Conservation (phyloP, 768 basidiomycete species). For the Lactarius sp. region DNA sequence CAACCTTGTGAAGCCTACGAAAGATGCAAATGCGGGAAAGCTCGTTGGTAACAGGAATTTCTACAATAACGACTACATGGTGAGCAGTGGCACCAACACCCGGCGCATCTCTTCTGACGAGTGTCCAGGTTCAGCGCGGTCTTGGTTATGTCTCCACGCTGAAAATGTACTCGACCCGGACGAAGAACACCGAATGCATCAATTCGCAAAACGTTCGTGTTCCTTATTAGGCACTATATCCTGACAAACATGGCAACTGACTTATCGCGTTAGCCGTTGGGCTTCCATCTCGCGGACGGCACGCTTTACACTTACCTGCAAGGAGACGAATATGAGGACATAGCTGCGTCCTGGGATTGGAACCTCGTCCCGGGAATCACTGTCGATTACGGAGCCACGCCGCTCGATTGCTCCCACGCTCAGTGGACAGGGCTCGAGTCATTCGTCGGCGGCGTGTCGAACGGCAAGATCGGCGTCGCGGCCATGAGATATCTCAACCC, state of each 20-base stretch:
- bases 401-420: slow-evolving; percentile 44
- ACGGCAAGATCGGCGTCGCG: slow-evolving; percentile 50
- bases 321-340: slow-evolving; percentile 71
- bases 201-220: slow-evolving; percentile 31
- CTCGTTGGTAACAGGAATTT: slow-evolving; percentile 33
- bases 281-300: slow-evolving; percentile 65
- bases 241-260: not conserved
- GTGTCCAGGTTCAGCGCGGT: slow-evolving; percentile 34
- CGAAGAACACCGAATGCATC: slow-evolving; percentile 34
- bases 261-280: slow-evolving; percentile 18
- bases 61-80: slow-evolving; percentile 36
- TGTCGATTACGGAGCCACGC: slow-evolving; percentile 54
- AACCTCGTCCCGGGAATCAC: slow-evolving; percentile 71
- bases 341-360: slow-evolving; percentile 72
- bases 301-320: slow-evolving; percentile 56
- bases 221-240: not conserved
- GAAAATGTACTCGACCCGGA: slow-evolving; percentile 35
- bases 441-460: slow-evolving; percentile 65
- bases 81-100: slow-evolving; percentile 16
- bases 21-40: slow-evolving; percentile 30
- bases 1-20: slow-evolving; percentile 21
- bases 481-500: slow-evolving; percentile 70
- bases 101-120: not conserved
- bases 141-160: slow-evolving; percentile 31
- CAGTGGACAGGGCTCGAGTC: slow-evolving; percentile 42